Conservation (phyloP, 768 basidiomycete species). For the Pleurotus tuber-regium region DNA sequence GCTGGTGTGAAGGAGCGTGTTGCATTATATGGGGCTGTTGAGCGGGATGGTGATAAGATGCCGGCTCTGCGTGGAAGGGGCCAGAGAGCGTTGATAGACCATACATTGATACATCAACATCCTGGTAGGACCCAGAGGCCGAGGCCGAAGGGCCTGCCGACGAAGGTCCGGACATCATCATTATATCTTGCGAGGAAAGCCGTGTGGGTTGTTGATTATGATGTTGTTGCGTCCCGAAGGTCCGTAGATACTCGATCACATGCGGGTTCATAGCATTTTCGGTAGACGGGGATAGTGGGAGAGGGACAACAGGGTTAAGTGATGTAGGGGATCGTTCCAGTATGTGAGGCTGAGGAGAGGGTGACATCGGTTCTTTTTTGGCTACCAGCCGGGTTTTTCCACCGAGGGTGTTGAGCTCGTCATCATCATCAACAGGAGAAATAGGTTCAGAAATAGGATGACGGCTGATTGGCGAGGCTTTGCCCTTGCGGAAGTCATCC, state of each 20-base stretch:
- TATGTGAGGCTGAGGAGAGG: conserved; percentile 42
- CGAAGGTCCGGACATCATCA: conserved; percentile 3
- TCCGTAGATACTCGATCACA: conserved; percentile 67
- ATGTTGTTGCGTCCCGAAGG: conserved; percentile 40
- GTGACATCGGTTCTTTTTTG: conserved; percentile 48
- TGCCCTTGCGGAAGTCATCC: conserved; percentile 61
- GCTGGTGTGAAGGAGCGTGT: conserved; percentile 21
- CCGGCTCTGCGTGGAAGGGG: conserved; percentile 7
- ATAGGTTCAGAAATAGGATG: conserved; percentile 37
- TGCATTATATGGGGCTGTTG: conserved; percentile 14
- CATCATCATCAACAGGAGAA: conserved; percentile 50
- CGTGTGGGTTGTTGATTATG: not conserved
- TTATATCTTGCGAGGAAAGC: not conserved
- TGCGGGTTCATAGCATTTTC: conserved; percentile 55
- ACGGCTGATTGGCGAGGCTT: conserved; percentile 41
- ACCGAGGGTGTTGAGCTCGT: conserved; percentile 62
- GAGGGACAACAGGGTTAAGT: conserved; percentile 68
- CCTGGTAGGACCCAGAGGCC: not conserved
- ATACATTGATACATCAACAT: conserved; percentile 11
- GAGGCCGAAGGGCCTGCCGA: not conserved
- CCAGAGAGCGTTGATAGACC: conserved; percentile 7
- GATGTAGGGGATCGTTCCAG: conserved; percentile 69
- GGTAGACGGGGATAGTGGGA: conserved; percentile 54
- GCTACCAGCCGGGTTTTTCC: conserved; percentile 65
- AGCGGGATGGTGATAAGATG: conserved; percentile 6